Evolutionary conservation across 768 basidiomycete genomes (phyloP).

Genomic region (Porpolomopsis calyptriformis): DNA sequence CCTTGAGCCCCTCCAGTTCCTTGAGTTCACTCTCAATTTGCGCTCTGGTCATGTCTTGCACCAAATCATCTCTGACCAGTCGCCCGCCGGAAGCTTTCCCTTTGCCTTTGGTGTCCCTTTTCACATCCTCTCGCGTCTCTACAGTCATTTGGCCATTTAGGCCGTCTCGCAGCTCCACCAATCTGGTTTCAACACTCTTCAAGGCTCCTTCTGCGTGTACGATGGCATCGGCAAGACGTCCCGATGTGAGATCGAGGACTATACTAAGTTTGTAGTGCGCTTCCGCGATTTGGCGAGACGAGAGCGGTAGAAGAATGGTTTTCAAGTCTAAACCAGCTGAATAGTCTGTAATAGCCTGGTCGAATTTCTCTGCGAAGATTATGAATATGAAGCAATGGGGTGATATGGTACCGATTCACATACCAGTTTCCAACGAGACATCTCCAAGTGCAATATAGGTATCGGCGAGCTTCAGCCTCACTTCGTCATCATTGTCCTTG

Average conservation of each 20-base stretch:
- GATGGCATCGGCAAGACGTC: constrained; percentile 74
- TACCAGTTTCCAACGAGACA: constrained; percentile 94
- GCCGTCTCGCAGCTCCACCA: constrained; percentile 46
- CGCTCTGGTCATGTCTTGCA: constrained; percentile 57
- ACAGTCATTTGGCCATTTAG: constrained; percentile 30
- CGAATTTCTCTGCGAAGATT: constrained; percentile 74
- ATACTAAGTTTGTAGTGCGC: constrained; percentile 92
- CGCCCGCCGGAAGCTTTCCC: constrained; percentile 48
- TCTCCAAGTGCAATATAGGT: constrained; percentile 87
- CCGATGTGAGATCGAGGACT: constrained; percentile 83
- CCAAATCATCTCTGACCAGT: constrained; percentile 40
- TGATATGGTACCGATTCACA: constrained; percentile 15
- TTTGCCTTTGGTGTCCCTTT: constrained; percentile 51
- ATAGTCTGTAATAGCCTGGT: constrained; percentile 87
- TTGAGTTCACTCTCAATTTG: constrained; percentile 73
- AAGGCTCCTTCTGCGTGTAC: constrained; percentile 70
- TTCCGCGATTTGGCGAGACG: constrained; percentile 89
- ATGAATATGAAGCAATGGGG: not conserved
- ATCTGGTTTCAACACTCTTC: constrained; percentile 62
- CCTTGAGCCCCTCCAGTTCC: constrained; percentile 63
- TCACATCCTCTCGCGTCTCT: constrained; percentile 19
- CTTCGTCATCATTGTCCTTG: constrained; percentile 44
- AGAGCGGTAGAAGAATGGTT: constrained; percentile 58
- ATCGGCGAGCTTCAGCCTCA: constrained; percentile 79
- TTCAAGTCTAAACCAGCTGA: constrained; percentile 69